Evolutionary conservation across 306 rosid species (phyloP), one percentile per base, ranked within the genome.

Genomic region (Inga leiocalycina): DNA sequence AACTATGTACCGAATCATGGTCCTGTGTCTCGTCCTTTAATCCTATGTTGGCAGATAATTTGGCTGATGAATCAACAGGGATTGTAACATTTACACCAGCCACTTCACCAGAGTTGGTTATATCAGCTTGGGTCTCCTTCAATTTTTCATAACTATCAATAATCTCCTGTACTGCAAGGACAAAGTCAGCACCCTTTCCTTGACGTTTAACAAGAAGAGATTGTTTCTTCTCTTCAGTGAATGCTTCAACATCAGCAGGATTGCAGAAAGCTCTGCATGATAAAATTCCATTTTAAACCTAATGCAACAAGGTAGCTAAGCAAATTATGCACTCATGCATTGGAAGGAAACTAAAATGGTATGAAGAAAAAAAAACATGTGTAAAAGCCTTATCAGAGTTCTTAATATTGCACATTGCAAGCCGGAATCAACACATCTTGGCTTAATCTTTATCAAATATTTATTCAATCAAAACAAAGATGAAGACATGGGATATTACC

Each of bases 161-260:
- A 78, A 97, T 97, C 90, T 97, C 99, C 84, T 89, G 88, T 43
- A 94, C 93, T 34, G 99, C 99, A 80, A 95, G 97, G 74, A 89
- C 95, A 89, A 94, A 94, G 84, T 97, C 99, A 86, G 97, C 87
- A 80, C 97, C 94, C 89, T 84, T 92, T 67, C 98, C 99, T 48
- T 91, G 95, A 67, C 98, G 98, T 83, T 94, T 92, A 71, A 78
- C 91, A 67, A 92, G 97, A 71, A 92, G 97, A 74, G 94, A 89
- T 39, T 92, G 98, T 86, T 97, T 97, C 91, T 94, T 97, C 91
- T 94, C 99, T 86, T 97, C 99, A 27, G 98, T 92, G 85, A 97
- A 97, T 84, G 95, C 93, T 80, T 92, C 99, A 39, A 97, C 93
- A 87, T 97, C 99, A 34, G 97, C 92, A 85, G 93, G 98, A 86